Evolutionary conservation across 306 rosid genomes (phyloP).

Genomic region (Erythrophleum fordii): DNA sequence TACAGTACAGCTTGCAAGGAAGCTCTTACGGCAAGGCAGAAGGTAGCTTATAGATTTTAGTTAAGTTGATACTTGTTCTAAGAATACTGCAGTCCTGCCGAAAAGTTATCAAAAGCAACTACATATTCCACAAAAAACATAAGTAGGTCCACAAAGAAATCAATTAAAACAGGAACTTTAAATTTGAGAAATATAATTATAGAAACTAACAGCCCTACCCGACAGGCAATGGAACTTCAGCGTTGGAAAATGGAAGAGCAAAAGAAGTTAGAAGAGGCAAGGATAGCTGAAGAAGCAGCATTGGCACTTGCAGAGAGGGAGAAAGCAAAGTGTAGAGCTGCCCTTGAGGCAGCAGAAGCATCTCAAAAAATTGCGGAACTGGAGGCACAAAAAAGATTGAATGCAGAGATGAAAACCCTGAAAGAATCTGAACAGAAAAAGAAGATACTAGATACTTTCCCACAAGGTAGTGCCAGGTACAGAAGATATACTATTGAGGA

Average conservation of each 20-base stretch:
- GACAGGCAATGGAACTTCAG: slow-evolving; percentile 73
- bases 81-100: neutral
- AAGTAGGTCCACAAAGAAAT: slow-evolving; percentile 53
- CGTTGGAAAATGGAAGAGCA: slow-evolving; percentile 78
- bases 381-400: slow-evolving; percentile 66
- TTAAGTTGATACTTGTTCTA: slow-evolving; percentile 11
- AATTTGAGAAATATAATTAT: neutral
- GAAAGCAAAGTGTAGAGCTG: slow-evolving; percentile 60
- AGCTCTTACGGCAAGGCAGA: slow-evolving; percentile 66
- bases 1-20: slow-evolving; percentile 84
- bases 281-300: slow-evolving; percentile 64
- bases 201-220: slow-evolving; percentile 14
- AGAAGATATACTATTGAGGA: slow-evolving; percentile 75
- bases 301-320: slow-evolving; percentile 66
- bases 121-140: neutral
- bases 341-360: slow-evolving; percentile 73
- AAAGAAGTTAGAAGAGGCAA: slow-evolving; percentile 56
- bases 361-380: slow-evolving; percentile 58
- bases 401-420: slow-evolving; percentile 48
- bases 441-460: slow-evolving; percentile 6
- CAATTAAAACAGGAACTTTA: neutral
- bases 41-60: slow-evolving; percentile 47
- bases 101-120: neutral
- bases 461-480: slow-evolving; percentile 49
- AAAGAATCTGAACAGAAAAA: slow-evolving; percentile 49